These are phyloP conservation scores for Chrysosporium queenslandicum DNA, from an alignment of 2,329 filamentous ascomycete species.

Conservation along the genomic window DNA sequence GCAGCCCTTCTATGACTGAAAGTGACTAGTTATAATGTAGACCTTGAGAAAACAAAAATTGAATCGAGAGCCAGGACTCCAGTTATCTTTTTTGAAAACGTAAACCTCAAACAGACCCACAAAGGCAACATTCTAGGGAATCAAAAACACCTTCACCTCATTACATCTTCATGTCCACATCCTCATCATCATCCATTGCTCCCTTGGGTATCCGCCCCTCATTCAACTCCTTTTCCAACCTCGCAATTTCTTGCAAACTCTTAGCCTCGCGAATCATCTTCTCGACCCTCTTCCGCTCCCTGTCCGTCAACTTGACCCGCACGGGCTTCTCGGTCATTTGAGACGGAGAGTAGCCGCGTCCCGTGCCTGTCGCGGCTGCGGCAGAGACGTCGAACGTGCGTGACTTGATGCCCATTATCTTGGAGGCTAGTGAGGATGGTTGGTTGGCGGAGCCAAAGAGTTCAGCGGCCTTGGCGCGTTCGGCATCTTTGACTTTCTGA, in stretches of 20 bases:
- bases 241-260: conserved; percentile 79
- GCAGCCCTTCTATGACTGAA: background rate
- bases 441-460: conserved; percentile 65
- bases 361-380: conserved; percentile 26
- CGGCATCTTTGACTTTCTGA: conserved; percentile 76
- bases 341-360: conserved; percentile 34
- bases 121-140: conserved; percentile 6
- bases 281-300: conserved; percentile 75
- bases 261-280: conserved; percentile 80
- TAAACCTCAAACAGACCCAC: background rate
- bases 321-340: conserved; percentile 52
- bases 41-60: background rate
- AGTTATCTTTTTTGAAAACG: background rate
- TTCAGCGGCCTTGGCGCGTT: conserved; percentile 64
- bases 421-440: conserved; percentile 69
- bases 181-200: conserved; percentile 31
- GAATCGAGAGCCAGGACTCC: background rate
- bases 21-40: background rate
- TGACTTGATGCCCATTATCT: conserved; percentile 79
- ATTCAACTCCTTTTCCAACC: conserved; percentile 80
- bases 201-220: conserved; percentile 76
- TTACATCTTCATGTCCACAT: conserved; percentile 33
- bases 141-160: conserved; percentile 7
- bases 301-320: conserved; percentile 73
- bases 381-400: conserved; percentile 55